These are phyloP conservation scores for Talaromyces sp. DNA, from an alignment of 2,329 filamentous ascomycete species.

Conservation along the genomic window DNA sequence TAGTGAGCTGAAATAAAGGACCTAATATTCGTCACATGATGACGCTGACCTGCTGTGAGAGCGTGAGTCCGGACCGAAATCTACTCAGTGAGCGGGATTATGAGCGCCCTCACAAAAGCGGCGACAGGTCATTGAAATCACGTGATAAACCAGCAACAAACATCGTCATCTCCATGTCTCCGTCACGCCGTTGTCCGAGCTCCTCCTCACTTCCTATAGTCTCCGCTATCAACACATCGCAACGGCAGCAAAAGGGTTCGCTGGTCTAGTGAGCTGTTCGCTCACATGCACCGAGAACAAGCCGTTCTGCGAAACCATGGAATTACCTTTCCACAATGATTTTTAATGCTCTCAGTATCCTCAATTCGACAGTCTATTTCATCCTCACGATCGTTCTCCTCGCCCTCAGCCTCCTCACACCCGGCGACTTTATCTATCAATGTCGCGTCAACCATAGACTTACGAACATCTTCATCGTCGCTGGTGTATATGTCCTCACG, in stretches of 20 bases:
- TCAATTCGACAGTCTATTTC: conserved; percentile 76
- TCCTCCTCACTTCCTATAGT: not conserved
- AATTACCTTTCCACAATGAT: conserved; percentile 29
- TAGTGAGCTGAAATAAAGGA: too few relatives aligned
- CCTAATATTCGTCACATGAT: too few relatives aligned
- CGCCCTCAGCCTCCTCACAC: conserved; percentile 72
- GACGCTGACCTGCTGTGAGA: too few relatives aligned
- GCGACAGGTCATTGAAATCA: not conserved
- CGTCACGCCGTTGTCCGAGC: not conserved
- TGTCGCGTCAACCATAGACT: conserved; percentile 63
- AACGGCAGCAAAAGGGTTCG: conserved; percentile 6
- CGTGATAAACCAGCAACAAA: not conserved
- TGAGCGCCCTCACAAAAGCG: too few relatives aligned
- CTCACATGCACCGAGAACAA: conserved; percentile 16
- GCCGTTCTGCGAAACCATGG: conserved; percentile 17
- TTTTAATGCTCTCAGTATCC: conserved; percentile 64
- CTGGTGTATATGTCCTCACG: conserved; percentile 70
- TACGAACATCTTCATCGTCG: conserved; percentile 80
- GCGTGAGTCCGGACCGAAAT: too few relatives aligned
- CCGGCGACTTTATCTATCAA: conserved; percentile 76
- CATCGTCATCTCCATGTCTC: not conserved
- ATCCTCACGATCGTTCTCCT: conserved; percentile 70
- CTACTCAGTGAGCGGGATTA: too few relatives aligned
- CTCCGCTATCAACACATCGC: not conserved
- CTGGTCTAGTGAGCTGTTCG: conserved; percentile 14